Percentiles rank a stretch among this genome's conserved stretches.
Conservation (phyloP, 176 grass and related monocot species). For the Dendrocalamus sinicus region DNA sequence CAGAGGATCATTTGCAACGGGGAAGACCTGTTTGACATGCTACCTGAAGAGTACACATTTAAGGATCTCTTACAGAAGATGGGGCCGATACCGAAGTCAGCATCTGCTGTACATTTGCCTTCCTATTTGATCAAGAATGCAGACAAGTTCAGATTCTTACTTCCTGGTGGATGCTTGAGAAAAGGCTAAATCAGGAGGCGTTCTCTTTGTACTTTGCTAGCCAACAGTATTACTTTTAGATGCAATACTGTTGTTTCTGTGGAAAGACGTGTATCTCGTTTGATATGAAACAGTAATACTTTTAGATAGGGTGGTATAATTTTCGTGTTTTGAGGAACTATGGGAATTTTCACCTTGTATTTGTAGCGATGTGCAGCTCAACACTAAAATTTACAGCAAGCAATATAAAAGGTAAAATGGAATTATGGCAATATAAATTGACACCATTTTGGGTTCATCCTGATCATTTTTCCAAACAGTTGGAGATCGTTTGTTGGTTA, state of each 20-base stretch:
- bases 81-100: slow-evolving; percentile 69
- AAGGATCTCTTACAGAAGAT: slow-evolving; percentile 84
- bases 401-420: slow-evolving; percentile 29
- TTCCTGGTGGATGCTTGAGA: slow-evolving; percentile 92
- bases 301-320: slow-evolving; percentile 43
- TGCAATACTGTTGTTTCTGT: slow-evolving; percentile 42
- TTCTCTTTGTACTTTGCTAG: slow-evolving; percentile 38
- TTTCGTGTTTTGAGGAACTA: slow-evolving; percentile 1
- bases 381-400: slow-evolving; percentile 32
- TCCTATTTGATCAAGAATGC: slow-evolving; percentile 75
- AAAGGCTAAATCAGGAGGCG: slow-evolving; percentile 51
- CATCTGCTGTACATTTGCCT: slow-evolving; percentile 83
- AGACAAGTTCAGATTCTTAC: slow-evolving; percentile 75
- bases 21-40: slow-evolving; percentile 89
- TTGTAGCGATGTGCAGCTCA: slow-evolving; percentile 22
- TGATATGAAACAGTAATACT: slow-evolving; percentile 21
- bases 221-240: slow-evolving; percentile 49
- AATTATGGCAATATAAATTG: slow-evolving; percentile 3
- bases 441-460: slow-evolving; percentile 13
- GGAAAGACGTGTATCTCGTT: slow-evolving; percentile 17
- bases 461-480: not conserved
- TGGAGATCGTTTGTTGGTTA: not conserved
- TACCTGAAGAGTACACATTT: slow-evolving; percentile 95
- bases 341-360: not conserved
- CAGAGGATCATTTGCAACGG: slow-evolving; percentile 91